Percentiles rank a stretch among this genome's conserved stretches.
phyloP scores from a whole-genome alignment of 2,329 filamentous ascomycete species.

The Penicillium sp. region DNA sequence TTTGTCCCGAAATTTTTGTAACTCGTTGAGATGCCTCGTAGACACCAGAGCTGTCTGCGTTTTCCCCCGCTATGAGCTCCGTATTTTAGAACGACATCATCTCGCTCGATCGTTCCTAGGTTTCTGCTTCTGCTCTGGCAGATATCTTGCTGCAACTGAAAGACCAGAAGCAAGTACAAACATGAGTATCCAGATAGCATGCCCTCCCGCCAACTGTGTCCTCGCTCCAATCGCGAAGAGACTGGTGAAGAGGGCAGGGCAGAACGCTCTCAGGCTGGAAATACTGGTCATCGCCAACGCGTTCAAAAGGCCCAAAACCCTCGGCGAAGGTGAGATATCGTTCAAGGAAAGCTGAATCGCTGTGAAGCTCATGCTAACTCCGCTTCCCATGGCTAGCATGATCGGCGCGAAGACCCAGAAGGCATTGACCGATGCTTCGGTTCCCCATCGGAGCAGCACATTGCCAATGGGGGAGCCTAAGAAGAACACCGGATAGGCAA shows the following conservation, averaged over 20 bases:
- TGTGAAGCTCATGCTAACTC: conserved; percentile 73
- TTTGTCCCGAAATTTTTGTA: not conserved
- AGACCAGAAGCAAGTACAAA: conserved; percentile 43
- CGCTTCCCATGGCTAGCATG: conserved; percentile 61
- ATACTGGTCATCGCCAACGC: conserved; percentile 68
- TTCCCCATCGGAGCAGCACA: conserved; percentile 57
- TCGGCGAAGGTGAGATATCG: conserved; percentile 70
- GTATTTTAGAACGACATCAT: not conserved
- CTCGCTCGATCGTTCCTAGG: conserved; percentile 4
- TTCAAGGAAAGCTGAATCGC: conserved; percentile 76
- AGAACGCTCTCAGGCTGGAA: conserved; percentile 68
- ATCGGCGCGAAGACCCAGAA: conserved; percentile 65
- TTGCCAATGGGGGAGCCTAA: conserved; percentile 60
- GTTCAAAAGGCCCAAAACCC: conserved; percentile 73
- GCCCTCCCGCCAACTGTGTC: conserved; percentile 66
- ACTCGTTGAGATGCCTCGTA: not conserved
- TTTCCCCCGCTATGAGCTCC: not conserved
- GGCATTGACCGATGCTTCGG: conserved; percentile 40
- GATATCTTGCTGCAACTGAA: conserved; percentile 34
- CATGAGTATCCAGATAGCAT: conserved; percentile 64
- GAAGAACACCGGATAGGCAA: conserved; percentile 70
- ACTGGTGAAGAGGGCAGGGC: conserved; percentile 69
- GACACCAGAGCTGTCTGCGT: not conserved
- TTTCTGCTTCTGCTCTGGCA: conserved; percentile 24
- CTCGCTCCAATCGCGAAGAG: conserved; percentile 72